Conservation (phyloP, 2,329 filamentous ascomycete genomes). For the Exophiala aquamarina region DNA sequence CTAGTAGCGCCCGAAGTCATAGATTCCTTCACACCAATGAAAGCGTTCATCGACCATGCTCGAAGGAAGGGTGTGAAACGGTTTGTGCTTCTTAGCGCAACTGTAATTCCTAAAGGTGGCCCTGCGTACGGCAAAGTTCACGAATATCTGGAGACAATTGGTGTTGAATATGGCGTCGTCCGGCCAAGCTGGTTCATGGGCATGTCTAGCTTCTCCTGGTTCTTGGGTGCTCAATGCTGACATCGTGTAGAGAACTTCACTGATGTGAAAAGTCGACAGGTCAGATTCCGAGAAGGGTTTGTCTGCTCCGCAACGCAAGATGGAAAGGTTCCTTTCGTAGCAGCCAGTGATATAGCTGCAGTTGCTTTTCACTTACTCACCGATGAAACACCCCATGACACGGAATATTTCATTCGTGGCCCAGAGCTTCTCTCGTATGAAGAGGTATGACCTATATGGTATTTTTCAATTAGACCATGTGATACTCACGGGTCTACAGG, state of each 20-base stretch:
- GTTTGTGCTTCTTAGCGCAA: neutral
- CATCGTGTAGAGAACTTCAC: slow-evolving; percentile 4
- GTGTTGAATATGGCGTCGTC: slow-evolving; percentile 1
- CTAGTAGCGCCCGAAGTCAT: neutral
- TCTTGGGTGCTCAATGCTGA: too few relatives aligned
- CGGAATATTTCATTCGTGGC: slow-evolving; percentile 35
- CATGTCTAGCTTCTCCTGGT: too few relatives aligned
- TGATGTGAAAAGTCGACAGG: neutral
- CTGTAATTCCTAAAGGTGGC: neutral
- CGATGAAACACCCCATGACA: slow-evolving; percentile 18
- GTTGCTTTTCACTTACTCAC: slow-evolving; percentile 21
- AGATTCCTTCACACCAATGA: neutral
- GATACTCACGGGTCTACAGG: neutral
- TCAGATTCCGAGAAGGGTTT: neutral
- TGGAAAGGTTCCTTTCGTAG: slow-evolving; percentile 22
- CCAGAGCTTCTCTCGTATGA: slow-evolving; percentile 39
- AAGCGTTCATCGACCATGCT: slow-evolving; percentile 6
- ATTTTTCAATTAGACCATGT: neutral
- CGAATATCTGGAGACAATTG: neutral
- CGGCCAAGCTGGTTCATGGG: slow-evolving; percentile 7
- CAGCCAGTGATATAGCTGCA: slow-evolving; percentile 18
- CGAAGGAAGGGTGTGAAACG: neutral
- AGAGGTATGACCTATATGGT: slow-evolving; percentile 10
- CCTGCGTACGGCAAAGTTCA: slow-evolving; percentile 3
- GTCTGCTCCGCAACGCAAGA: neutral